phyloP scores from a whole-genome alignment of 176 grass and related monocot species.

The Pharus latifolius region DNA sequence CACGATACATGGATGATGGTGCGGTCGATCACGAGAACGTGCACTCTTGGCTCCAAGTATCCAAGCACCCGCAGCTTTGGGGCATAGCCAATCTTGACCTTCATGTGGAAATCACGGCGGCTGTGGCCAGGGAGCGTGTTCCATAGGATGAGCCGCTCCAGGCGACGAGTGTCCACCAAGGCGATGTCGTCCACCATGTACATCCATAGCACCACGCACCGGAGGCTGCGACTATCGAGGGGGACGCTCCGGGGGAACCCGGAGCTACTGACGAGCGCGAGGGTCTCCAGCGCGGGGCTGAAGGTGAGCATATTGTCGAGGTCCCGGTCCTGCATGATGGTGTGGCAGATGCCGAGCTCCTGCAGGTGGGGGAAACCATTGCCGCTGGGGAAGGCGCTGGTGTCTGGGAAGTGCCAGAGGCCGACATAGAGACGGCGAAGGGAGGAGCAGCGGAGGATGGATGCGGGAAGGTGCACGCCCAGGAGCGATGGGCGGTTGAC shows the following conservation, averaged over 20 bases:
- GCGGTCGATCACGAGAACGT: neutral
- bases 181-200: neutral
- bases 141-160: constrained; percentile 19
- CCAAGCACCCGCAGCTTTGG: neutral
- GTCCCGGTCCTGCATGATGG: neutral
- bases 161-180: neutral
- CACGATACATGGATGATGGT: neutral
- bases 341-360: constrained; percentile 13
- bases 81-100: neutral
- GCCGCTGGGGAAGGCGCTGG: neutral
- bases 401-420: neutral
- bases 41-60: neutral
- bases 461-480: neutral
- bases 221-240: neutral
- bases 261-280: neutral
- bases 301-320: constrained; percentile 11
- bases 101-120: neutral
- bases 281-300: constrained; percentile 7
- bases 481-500: neutral
- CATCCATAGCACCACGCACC: constrained; percentile 3
- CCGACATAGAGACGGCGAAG: constrained; percentile 25
- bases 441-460: neutral
- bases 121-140: neutral
- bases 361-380: constrained; percentile 15
- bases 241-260: neutral